Conservation (phyloP, 225 moss, liverwort and hornwort species). For the Sphagnum contortum region DNA sequence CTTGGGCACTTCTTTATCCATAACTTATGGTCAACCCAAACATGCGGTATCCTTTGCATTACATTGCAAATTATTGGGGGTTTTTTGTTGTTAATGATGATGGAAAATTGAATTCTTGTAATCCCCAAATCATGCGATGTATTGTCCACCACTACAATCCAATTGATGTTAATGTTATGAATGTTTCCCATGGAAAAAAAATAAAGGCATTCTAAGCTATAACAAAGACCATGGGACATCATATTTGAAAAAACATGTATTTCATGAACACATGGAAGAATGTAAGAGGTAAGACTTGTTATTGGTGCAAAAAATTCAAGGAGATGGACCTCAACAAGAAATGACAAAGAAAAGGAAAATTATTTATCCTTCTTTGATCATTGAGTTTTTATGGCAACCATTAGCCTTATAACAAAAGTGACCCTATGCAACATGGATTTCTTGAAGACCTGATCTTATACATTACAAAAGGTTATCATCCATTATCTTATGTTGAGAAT, state of each 20-base stretch:
- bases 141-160: background rate
- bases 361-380: background rate
- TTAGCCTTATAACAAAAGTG: background rate
- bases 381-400: background rate
- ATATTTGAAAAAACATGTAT: background rate
- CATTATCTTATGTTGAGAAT: background rate
- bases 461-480: background rate
- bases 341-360: background rate
- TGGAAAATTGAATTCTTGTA: background rate
- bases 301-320: background rate
- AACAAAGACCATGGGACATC: background rate
- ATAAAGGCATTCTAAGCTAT: background rate
- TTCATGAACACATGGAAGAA: background rate
- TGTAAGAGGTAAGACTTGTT: background rate
- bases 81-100: background rate
- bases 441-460: background rate
- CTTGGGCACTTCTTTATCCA: background rate
- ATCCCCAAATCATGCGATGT: background rate
- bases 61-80: background rate
- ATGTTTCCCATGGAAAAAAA: background rate
- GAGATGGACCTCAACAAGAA: background rate
- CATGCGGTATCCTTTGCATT: background rate
- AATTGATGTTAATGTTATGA: background rate
- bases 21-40: background rate
- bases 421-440: background rate